Evolutionary conservation across 495 filamentous ascomycete genomes (phyloP), one percentile per base, ranked within the genome.

Genomic region (Penicillium ochrochloron): DNA sequence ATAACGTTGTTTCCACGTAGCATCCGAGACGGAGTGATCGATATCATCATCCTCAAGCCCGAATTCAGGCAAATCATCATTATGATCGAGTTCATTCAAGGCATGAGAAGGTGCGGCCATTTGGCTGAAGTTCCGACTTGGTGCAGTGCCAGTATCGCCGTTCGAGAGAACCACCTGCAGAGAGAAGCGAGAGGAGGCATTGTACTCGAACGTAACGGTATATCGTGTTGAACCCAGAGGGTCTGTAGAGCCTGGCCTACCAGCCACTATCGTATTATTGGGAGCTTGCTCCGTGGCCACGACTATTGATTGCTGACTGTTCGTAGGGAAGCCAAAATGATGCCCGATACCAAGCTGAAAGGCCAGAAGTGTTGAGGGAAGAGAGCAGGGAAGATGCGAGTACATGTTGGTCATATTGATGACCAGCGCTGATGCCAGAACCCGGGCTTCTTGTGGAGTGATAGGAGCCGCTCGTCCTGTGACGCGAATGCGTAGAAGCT

Each of bases 1-100:
- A 57, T 79, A 82, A 3, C 78, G 75, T 55, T 80, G 78, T 51
- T 78, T 81, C 80, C 80, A 82, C 8, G 72, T 79, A 33, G 63
- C 67, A 23, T 80, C 78, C 2, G 76, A 68, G 8, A 63, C 56
- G 19, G 65, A 39, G 25, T 64, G 56, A 1, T 75, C 70, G 9
- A 68, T 21, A 39, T 67, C 64, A 51, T 78, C 71, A 34, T 76
- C 70, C 23, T 75, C 81, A 58, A 70, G 65, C 55, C 81, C 75
- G 60, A 73, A 65, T 25, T 75, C 70, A 37, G 68, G 68, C n/a
- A 54, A 8, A 35, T 68, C 52, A 61, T 69, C 61, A 14, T 67
- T 64, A 1, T 60, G 31, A 9, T 56, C 53, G 25, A 39, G 33
- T 21, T 35, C 31, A 39, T 39, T 21, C 1, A 42, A 10, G 62